Base-by-base conservation (phyloP, 805 yeast species). In the Peterozyma toletana region DNA sequence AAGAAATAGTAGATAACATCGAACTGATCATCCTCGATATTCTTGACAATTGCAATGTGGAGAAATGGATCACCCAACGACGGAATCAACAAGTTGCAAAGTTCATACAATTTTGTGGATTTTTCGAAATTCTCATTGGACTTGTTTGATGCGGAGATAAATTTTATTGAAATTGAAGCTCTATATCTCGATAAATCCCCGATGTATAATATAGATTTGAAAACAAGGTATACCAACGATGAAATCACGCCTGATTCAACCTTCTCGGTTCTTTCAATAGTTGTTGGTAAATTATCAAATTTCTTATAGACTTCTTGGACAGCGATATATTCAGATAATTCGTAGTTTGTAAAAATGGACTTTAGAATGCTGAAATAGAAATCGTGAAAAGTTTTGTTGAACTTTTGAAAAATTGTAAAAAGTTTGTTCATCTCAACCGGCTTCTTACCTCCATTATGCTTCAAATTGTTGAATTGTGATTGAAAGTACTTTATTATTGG, bases 51-150 rank as follows among this genome's bases (percentile, higher is more conserved):
- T 2, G 82, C 86, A 39, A 77, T 68, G 50, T 77, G 80, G 50
- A 77, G 77, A 51, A 75, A 75, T 29, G 78, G 82, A 52, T 82
- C 89, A 42, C 85, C 85, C 45, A 80, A 67, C 0, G 86, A 76
- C 1, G 91, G 90, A 27, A 82, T 58, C 15, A 83, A 60, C 27
- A 75, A 54, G 30, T 78, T 71, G 15, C 87, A 79, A 38, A 68
- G 58, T 40, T 73, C 68, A 52, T 80, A 78, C 43, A 67, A 63
- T 38, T 67, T 66, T n/a, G 67, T 50, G 2, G 78, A 64, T 51
- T 70, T 70, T 43, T 66, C 58, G 47, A 68, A 72, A 46, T 64
- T 68, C 48, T 62, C 49, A 60, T 72, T 50, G 21, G 70, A 59
- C 35, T 54, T 47, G 16, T 58, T 48, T 33, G 51, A 63, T 13